These are phyloP conservation scores for Coemansia sp. DNA, from an alignment of 192 early-diverging fungal genomes.

Conservation along the genomic window DNA sequence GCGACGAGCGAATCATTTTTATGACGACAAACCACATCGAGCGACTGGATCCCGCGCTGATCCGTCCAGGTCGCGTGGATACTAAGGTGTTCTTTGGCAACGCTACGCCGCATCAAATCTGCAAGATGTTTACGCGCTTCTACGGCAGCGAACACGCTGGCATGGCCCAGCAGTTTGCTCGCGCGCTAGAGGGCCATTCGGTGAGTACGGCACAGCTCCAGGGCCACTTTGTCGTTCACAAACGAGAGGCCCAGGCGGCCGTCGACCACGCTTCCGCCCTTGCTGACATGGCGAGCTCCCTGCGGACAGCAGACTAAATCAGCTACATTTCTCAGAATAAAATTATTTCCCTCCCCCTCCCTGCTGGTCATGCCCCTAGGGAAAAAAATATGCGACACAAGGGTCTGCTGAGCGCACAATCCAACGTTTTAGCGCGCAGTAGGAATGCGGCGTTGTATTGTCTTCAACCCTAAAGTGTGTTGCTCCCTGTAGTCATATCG, in stretches of 20 bases:
- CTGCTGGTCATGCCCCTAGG: background rate
- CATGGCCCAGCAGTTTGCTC: constrained; percentile 74
- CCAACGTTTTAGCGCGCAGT: background rate
- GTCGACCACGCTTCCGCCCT: constrained; percentile 46
- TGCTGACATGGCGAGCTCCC: constrained; percentile 2
- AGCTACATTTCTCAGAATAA: background rate
- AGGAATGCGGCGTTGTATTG: background rate
- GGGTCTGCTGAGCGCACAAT: background rate
- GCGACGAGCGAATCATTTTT: constrained; percentile 86
- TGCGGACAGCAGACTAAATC: background rate
- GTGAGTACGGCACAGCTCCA: constrained; percentile 88
- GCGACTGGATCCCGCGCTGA: constrained; percentile 71
- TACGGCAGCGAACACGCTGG: constrained; percentile 57
- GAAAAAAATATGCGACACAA: background rate
- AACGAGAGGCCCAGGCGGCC: constrained; percentile 71
- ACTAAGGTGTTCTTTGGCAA: constrained; percentile 73
- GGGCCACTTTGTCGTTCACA: constrained; percentile 92
- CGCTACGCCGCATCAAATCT: constrained; percentile 66
- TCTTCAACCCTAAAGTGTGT: background rate
- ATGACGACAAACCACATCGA: constrained; percentile 91
- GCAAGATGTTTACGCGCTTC: constrained; percentile 77
- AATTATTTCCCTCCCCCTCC: background rate
- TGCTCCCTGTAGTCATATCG: background rate
- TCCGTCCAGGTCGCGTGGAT: constrained; percentile 81
- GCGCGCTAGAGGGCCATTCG: constrained; percentile 46